Percentiles rank a stretch among this genome's conserved stretches.
Evolutionary conservation across 2,329 filamentous ascomycete species (phyloP).

Genomic region (Ophiostoma ulmi): DNA sequence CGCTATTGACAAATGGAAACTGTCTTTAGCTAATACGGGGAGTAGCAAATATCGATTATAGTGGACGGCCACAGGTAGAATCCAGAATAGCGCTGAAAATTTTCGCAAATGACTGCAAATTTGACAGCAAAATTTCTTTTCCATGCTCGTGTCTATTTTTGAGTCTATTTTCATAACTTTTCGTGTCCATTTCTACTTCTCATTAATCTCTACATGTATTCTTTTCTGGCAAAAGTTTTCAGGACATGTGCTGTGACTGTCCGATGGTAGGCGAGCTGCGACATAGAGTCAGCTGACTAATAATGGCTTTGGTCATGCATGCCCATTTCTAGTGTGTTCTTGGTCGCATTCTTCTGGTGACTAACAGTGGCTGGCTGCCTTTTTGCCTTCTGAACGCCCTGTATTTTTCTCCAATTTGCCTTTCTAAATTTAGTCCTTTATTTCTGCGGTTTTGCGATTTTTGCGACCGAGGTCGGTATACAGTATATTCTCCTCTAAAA

Average conservation of each 20-base stretch:
- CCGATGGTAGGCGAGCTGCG: background rate
- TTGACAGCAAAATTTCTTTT: background rate
- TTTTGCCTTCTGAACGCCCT: slow-evolving; percentile 6
- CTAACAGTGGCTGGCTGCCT: background rate
- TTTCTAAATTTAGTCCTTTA: background rate
- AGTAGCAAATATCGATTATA: background rate
- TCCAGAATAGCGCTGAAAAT: slow-evolving; percentile 12
- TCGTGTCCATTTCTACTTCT: background rate
- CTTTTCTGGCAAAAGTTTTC: background rate
- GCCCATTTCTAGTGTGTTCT: background rate
- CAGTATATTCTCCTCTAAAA: background rate
- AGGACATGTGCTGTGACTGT: background rate
- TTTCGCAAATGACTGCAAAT: background rate
- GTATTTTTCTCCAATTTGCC: background rate
- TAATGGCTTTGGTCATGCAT: background rate
- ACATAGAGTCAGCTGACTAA: background rate
- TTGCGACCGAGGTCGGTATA: background rate
- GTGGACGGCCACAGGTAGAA: background rate
- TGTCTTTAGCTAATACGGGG: background rate
- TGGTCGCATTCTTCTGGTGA: background rate
- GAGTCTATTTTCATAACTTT: background rate
- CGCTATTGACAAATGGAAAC: slow-evolving; percentile 11
- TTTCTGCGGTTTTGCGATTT: background rate
- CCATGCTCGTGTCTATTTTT: too few relatives aligned
- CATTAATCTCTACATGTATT: too few relatives aligned